Percentiles rank a stretch among this genome's conserved stretches.
Conservation (phyloP, 202 grass and related monocot species). For the Dendrocalamus latiflorus region DNA sequence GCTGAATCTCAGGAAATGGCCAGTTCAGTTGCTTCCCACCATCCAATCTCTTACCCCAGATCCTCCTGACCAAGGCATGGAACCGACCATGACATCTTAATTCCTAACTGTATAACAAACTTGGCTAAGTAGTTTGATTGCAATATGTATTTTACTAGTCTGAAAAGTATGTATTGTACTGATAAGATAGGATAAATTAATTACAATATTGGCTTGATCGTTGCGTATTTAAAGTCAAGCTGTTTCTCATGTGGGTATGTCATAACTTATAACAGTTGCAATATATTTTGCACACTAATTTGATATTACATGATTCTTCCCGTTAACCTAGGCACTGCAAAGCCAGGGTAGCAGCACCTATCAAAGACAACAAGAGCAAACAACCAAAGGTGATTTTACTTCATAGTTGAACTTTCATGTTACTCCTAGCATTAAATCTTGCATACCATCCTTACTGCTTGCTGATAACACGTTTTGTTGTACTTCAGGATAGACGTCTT, state of each 20-base stretch:
- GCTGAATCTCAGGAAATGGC: background rate
- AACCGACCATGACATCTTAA: background rate
- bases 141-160: background rate
- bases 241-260: background rate
- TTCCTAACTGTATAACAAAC: background rate
- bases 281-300: no score
- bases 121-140: background rate
- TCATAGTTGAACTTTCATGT: no score
- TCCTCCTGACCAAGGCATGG: background rate
- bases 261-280: background rate
- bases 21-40: background rate
- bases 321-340: no score
- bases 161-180: background rate
- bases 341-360: no score
- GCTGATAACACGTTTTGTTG: no score
- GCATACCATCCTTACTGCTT: no score
- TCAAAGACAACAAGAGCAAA: no score
- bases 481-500: no score
- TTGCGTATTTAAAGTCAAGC: background rate
- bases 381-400: no score
- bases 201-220: background rate
- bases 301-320: no score
- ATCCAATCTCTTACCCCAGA: background rate
- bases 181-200: background rate
- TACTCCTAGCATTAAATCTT: no score